Conservation (phyloP, 495 filamentous ascomycete species). For the Talaromyces liani region DNA sequence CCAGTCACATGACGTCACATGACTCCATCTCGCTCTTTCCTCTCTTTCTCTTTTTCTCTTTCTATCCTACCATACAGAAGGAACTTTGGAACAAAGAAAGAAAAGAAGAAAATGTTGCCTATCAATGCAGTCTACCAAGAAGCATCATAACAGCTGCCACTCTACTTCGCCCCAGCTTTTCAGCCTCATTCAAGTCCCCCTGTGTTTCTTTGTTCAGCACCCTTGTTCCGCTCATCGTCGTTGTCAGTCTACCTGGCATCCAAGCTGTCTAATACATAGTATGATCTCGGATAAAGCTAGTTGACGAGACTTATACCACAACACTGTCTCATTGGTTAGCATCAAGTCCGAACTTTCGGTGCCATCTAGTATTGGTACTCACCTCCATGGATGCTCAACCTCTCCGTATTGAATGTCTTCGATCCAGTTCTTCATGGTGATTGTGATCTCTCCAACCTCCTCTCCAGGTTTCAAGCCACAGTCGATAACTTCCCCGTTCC, state of each 20-base stretch:
- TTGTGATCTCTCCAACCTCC: conserved; percentile 67
- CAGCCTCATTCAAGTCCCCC: neutral
- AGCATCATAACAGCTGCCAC: neutral
- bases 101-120: neutral
- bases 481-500: conserved; percentile 57
- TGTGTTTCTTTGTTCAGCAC: neutral
- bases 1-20: neutral
- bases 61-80: neutral
- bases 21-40: neutral
- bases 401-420: conserved; percentile 79
- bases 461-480: conserved; percentile 58
- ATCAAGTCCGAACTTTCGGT: neutral
- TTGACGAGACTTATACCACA: neutral
- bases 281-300: neutral
- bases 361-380: neutral
- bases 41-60: neutral
- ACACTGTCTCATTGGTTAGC: neutral
- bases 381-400: conserved; percentile 68
- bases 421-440: conserved; percentile 76
- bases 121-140: neutral
- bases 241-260: neutral
- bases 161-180: neutral
- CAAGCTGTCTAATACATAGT: neutral
- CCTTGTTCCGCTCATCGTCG: neutral
- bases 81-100: neutral